These are phyloP conservation scores for Geosmithia putterillii DNA, from an alignment of 2,329 filamentous ascomycete species.

Conservation along the genomic window DNA sequence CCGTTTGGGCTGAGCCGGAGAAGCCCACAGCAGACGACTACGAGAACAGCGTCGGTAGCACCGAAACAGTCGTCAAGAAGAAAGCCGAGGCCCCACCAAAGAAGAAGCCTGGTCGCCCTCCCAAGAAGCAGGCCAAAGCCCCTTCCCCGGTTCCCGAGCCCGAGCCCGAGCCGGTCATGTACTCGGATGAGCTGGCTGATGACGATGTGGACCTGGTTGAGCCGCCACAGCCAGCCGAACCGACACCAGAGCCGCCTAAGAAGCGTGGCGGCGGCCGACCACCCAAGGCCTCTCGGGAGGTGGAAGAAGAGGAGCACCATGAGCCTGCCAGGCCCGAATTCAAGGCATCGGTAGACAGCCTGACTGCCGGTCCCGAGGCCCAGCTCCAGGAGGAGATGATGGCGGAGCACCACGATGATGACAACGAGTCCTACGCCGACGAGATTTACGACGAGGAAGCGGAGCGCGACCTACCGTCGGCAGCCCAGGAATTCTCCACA, in stretches of 20 bases:
- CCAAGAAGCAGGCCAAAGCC: neutral
- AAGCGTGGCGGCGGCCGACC: conserved; percentile 18
- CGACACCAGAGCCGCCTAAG: neutral
- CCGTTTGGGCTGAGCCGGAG: conserved; percentile 5
- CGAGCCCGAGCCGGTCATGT: conserved; percentile 1
- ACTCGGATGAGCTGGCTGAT: conserved; percentile 1
- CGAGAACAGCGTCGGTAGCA: conserved; percentile 27
- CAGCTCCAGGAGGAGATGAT: conserved; percentile 2
- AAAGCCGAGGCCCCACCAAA: conserved; percentile 9
- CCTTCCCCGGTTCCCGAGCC: neutral
- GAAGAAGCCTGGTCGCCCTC: neutral
- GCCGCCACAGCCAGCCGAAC: neutral
- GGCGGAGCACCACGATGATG: neutral
- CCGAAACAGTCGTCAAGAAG: conserved; percentile 27
- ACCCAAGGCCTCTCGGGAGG: conserved; percentile 14
- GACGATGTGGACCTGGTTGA: conserved; percentile 13
- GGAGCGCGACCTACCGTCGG: neutral
- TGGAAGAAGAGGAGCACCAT: neutral
- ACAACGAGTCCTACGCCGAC: neutral
- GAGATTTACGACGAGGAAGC: conserved; percentile 1
- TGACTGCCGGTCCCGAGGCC: conserved; percentile 2
- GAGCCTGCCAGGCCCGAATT: too few relatives aligned
- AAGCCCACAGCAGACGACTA: conserved; percentile 12
- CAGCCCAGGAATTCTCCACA: neutral
- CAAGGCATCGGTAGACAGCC: conserved; percentile 15